These are phyloP conservation scores for Sherardia arvensis DNA, from an alignment of 257 asterid species.

Conservation along the genomic window DNA sequence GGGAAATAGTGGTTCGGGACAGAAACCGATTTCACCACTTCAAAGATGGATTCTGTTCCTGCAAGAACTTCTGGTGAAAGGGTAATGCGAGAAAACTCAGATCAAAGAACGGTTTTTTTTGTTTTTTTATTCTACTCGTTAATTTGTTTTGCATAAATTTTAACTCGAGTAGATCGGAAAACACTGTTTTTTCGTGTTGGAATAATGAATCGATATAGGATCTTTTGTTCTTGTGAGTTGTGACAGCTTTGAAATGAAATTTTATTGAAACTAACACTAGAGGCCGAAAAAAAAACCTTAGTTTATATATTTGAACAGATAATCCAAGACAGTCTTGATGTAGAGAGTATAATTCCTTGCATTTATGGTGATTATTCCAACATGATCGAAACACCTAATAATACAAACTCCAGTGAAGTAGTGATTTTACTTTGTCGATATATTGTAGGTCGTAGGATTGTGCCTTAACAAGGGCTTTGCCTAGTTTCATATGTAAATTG, in stretches of 20 bases:
- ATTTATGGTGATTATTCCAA: not conserved
- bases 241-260: not conserved
- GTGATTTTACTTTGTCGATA: not conserved
- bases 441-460: no score
- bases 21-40: slow-evolving; percentile 50
- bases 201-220: not conserved
- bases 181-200: not conserved
- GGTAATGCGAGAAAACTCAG: not conserved
- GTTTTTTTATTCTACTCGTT: not conserved
- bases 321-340: not conserved
- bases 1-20: slow-evolving; percentile 48
- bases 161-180: not conserved
- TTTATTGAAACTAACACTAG: not conserved
- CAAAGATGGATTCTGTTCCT: slow-evolving; percentile 42
- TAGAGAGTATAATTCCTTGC: not conserved
- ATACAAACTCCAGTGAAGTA: not conserved
- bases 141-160: not conserved
- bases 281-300: not conserved
- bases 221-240: not conserved
- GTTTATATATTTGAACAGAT: not conserved
- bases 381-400: not conserved
- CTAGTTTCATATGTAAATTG: not conserved
- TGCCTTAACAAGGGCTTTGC: not conserved
- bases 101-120: not conserved
- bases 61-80: slow-evolving; percentile 46